Base-by-base conservation (phyloP, 202 grass and related monocot genomes). In the Musa balbisiana region DNA sequence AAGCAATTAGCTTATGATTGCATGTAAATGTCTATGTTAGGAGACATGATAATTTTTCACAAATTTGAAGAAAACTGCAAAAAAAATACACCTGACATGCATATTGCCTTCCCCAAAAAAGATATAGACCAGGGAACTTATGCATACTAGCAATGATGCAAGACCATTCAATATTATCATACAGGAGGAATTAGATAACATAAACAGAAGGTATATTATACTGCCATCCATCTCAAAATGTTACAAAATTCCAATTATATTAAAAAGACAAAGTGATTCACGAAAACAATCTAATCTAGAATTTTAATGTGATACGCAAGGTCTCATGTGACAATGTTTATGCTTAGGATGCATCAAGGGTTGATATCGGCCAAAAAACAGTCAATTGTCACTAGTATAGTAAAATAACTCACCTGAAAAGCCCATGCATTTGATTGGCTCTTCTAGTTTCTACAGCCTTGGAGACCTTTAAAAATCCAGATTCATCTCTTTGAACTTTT, bases 371-470 rank as follows among this genome's bases (percentile, higher is more conserved):
- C 10, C 19, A n/a, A 50, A 22, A 75, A 79, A 13, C 43, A 73
- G 62, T 24, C 15, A 2, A 19, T 22, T 74, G 63, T 13, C 14
- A 8, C 15, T 2, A 24, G 1, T 43, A 19, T 52, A 56, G 16
- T 65, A 0, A 75, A 53, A 10, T 4, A 53, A 55, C 67, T 81
- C 84, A 99, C 95, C 95, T 99, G 88, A 94, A 99, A 86, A 99
- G 95, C 20, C 95, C 95, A 19, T 99, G 95, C 91, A 99, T 94
- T 80, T 94, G 85, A 67, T 94, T 94, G 10, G 95, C 91, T 55
- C 82, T 84, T 72, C 90, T 91, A 58, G 91, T 94, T 77, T 99
- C 95, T 1, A 80, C 71, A 69, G 88, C 83, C 73, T 94, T 94
- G 60, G 20, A 87, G 69, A 94, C 78, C 79, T 79, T 91, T 76